A percentile compares a stretch with the other conserved stretches of the same genome.
These are phyloP conservation scores for Colletotrichum sp. DNA, from an alignment of 2,329 filamentous ascomycete genomes.

Conservation along the genomic window DNA sequence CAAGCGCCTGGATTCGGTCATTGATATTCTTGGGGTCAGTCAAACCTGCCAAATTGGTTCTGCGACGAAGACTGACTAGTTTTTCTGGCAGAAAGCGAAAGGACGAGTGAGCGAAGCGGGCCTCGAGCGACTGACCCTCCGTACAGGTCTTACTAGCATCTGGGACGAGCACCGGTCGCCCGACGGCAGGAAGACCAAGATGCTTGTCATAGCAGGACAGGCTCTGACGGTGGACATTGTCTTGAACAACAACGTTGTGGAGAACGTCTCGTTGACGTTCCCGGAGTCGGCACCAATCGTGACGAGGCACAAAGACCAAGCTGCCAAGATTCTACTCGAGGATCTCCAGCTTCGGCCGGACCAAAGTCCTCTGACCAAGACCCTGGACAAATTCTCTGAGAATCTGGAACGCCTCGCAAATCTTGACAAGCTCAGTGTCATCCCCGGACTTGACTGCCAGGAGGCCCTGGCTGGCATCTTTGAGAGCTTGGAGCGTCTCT, in stretches of 20 bases:
- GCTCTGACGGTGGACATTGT: constrained; percentile 67
- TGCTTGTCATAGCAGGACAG: constrained; percentile 66
- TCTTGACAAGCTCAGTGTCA: constrained; percentile 74
- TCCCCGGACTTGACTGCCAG: constrained; percentile 74
- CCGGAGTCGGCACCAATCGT: constrained; percentile 64
- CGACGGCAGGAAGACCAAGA: constrained; percentile 54
- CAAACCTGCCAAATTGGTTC: constrained; percentile 28
- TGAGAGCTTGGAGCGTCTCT: constrained; percentile 71
- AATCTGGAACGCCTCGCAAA: constrained; percentile 74
- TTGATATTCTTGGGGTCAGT: constrained; percentile 55
- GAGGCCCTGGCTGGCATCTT: constrained; percentile 79
- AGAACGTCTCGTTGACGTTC: constrained; percentile 67
- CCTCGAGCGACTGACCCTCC: constrained; percentile 72
- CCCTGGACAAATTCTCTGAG: constrained; percentile 70
- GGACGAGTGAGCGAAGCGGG: constrained; percentile 77
- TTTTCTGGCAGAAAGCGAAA: constrained; percentile 34
- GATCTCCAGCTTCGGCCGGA: constrained; percentile 66
- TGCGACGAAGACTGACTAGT: constrained; percentile 27
- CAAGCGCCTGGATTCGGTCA: constrained; percentile 58
- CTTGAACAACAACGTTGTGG: constrained; percentile 65
- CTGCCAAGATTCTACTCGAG: constrained; percentile 67
- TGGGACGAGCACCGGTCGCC: constrained; percentile 59
- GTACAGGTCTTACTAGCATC: constrained; percentile 69
- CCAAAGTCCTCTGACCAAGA: constrained; percentile 72
- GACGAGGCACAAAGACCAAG: constrained; percentile 63